phyloP scores from a whole-genome alignment of 768 basidiomycete species.

The Clitopilus hobsonii region DNA sequence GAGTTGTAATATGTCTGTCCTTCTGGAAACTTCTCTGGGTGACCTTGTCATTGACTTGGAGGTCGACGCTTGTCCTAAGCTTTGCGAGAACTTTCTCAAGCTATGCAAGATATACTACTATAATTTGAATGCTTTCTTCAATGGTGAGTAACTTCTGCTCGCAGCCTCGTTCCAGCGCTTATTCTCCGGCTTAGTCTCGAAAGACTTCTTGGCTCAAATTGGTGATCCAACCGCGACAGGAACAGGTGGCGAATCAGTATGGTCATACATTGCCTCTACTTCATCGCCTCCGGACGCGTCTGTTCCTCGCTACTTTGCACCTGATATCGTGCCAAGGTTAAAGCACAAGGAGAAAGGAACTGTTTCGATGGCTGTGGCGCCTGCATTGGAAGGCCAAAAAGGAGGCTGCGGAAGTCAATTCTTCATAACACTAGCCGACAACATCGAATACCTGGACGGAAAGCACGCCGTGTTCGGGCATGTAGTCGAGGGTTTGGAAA shows the following conservation, averaged over 20 bases:
- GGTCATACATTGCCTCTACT: slow-evolving; percentile 65
- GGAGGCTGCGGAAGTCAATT: slow-evolving; percentile 91
- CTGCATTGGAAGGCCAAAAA: slow-evolving; percentile 57
- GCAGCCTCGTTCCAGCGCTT: neutral
- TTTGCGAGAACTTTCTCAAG: slow-evolving; percentile 95
- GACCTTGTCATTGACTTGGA: slow-evolving; percentile 97
- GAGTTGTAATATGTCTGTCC: slow-evolving; percentile 72
- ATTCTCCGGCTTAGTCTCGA: slow-evolving; percentile 67
- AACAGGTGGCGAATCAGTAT: slow-evolving; percentile 87
- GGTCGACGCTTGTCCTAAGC: slow-evolving; percentile 84
- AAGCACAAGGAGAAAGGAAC: slow-evolving; percentile 86
- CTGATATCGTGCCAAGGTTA: slow-evolving; percentile 72
- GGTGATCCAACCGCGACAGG: slow-evolving; percentile 98
- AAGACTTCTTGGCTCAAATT: slow-evolving; percentile 93
- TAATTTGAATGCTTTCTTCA: slow-evolving; percentile 97
- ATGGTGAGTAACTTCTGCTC: slow-evolving; percentile 53
- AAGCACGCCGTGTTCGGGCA: slow-evolving; percentile 92
- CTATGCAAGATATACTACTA: slow-evolving; percentile 97
- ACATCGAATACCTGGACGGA: slow-evolving; percentile 93
- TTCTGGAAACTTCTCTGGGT: slow-evolving; percentile 95
- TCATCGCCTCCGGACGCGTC: slow-evolving; percentile 23
- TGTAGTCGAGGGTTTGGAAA: slow-evolving; percentile 92
- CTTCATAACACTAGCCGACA: slow-evolving; percentile 89
- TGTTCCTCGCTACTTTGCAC: slow-evolving; percentile 79
- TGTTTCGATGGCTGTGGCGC: slow-evolving; percentile 96